Base-by-base conservation (phyloP, 1,284 basidiomycete genomes). In the Puccinia coronata region DNA sequence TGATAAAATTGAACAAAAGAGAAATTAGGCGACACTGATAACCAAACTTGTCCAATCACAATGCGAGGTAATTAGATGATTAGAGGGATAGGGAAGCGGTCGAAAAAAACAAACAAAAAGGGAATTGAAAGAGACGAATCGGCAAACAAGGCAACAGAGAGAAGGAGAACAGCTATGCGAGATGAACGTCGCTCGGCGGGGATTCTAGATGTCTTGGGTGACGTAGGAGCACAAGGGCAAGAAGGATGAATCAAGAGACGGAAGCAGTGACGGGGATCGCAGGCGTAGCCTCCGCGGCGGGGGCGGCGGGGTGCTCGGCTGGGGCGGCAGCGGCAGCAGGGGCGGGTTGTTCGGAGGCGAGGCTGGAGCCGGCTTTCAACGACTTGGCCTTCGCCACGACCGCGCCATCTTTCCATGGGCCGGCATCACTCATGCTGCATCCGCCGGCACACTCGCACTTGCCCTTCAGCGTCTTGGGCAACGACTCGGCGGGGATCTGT, bases 391-490 rank as follows among this genome's bases (percentile, higher is more conserved):
- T 82, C 36, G 82, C 82, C 69, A 86, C 84, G 67, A 85, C 84
- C 81, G 83, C 82, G 43, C 83, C 78, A 23, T 86, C 87, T 86
- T 94, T 93, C 96, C 96, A 99, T 12, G 96, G 96, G 9, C 96
- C 96, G 0, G 91, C 92, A 87, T 99, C 94, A 84, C 92, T 93
- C 87, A 96, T 86, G 82, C 91, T 92, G 87, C 96, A 99, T 2
- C 95, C 93, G 6, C 91, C 93, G 0, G 85, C 84, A 84, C 96
- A 98, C 23, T 89, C 86, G 87, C 96, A 98, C 80, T 84, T 88
- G 2, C 96, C 96, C 20, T 96, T 96, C 85, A 97, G 91, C 83
- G 93, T 91, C 83, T 88, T 89, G 9, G 96, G 96, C 82, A 99
- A 87, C 87, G 92, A 93, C 87, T 94, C 92, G 23, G 87, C 88